Evolutionary conservation across 768 basidiomycete species (phyloP).

Genomic region (Podaxis sp.): DNA sequence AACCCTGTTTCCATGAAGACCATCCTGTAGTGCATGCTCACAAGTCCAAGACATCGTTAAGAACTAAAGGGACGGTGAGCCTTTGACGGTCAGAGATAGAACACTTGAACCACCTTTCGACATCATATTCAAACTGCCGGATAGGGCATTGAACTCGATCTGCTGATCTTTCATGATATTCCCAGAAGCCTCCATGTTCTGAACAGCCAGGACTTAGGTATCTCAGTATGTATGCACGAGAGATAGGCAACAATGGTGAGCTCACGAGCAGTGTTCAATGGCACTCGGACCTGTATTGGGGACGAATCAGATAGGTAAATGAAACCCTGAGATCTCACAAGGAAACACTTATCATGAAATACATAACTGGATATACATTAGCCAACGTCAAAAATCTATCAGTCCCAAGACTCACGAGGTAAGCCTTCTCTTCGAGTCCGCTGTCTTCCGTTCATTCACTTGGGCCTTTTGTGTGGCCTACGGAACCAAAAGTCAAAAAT

Average conservation of each 20-base stretch:
- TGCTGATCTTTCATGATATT: constrained; percentile 71
- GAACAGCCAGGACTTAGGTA: constrained; percentile 67
- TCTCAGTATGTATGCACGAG: not conserved
- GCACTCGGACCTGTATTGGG: constrained; percentile 68
- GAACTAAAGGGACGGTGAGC: constrained; percentile 33
- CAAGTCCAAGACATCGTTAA: constrained; percentile 82
- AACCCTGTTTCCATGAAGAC: not conserved
- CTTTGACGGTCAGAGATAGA: constrained; percentile 3
- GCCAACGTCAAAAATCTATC: not conserved
- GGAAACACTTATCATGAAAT: constrained; percentile 63
- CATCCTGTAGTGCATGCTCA: constrained; percentile 28
- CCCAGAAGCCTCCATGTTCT: constrained; percentile 84
- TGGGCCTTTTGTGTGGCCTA: constrained; percentile 71
- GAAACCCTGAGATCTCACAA: not conserved
- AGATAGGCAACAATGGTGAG: constrained; percentile 1
- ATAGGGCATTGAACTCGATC: constrained; percentile 84
- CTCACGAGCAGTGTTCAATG: constrained; percentile 70
- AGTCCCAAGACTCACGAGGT: constrained; percentile 57
- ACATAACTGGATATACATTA: constrained; percentile 45
- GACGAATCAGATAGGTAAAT: constrained; percentile 10
- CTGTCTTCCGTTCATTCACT: constrained; percentile 67
- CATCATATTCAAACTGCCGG: constrained; percentile 85
- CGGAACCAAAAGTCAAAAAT: not conserved
- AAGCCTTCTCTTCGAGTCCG: constrained; percentile 78
- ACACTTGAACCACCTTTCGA: constrained; percentile 52